Percentiles rank a stretch among this genome's conserved stretches.
These are phyloP conservation scores for Candida freyschussii DNA, from an alignment of 1,139 yeast species.

Conservation along the genomic window DNA sequence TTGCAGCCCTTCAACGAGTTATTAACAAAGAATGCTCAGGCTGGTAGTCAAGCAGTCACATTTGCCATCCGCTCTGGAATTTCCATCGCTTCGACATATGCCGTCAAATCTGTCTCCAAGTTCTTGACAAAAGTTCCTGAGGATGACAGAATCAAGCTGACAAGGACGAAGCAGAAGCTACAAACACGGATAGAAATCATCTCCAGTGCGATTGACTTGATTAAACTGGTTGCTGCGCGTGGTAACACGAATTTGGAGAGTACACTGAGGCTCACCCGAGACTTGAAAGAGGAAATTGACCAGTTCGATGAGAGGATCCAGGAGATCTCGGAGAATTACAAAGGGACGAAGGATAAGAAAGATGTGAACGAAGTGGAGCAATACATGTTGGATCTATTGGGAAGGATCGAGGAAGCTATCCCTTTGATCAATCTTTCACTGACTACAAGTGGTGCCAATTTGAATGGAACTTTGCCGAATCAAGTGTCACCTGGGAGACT, in stretches of 20 bases:
- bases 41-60: conserved; percentile 75
- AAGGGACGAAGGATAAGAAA: conserved; percentile 27
- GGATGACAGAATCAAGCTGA: conserved; percentile 44
- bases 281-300: conserved; percentile 55
- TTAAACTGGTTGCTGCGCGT: conserved; percentile 63
- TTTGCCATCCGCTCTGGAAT: conserved; percentile 78
- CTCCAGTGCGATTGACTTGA: conserved; percentile 64
- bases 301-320: conserved; percentile 50
- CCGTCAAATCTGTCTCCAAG: conserved; percentile 58
- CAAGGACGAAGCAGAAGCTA: conserved; percentile 40
- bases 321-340: conserved; percentile 26
- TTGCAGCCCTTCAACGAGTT: too few species aligned
- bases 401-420: conserved; percentile 60
- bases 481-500: conserved; percentile 62
- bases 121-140: conserved; percentile 60
- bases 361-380: conserved; percentile 46
- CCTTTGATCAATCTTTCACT: conserved; percentile 67
- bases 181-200: conserved; percentile 60
- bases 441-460: conserved; percentile 65
- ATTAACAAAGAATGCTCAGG: too few species aligned
- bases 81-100: conserved; percentile 71
- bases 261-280: conserved; percentile 51
- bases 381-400: conserved; percentile 44
- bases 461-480: conserved; percentile 47
- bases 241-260: conserved; percentile 64